Conservation (phyloP, 495 filamentous ascomycete species). For the Rhizodiscina lignyota region DNA sequence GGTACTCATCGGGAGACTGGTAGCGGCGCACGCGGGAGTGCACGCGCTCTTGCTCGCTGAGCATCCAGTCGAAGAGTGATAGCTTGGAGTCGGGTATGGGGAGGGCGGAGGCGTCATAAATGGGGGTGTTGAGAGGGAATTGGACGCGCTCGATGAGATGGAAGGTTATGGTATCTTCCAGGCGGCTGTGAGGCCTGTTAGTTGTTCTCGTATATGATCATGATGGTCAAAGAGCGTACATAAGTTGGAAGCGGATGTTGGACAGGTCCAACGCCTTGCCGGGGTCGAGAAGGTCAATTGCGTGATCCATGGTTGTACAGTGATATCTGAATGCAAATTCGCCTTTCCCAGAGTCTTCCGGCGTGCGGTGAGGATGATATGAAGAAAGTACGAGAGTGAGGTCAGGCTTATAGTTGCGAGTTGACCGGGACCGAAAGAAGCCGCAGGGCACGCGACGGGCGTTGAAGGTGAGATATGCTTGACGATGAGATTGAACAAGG, state of each 20-base stretch:
- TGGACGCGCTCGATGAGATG: slow-evolving; percentile 96
- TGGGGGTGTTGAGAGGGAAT: slow-evolving; percentile 80
- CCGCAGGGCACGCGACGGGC: too few species aligned
- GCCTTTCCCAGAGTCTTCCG: not conserved
- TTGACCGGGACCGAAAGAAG: too few species aligned
- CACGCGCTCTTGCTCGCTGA: slow-evolving; percentile 72
- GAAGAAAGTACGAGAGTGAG: too few species aligned
- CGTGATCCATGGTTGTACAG: slow-evolving; percentile 52
- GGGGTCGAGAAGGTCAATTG: slow-evolving; percentile 73
- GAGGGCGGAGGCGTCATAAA: slow-evolving; percentile 72
- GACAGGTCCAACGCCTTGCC: slow-evolving; percentile 73
- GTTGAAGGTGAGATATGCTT: too few species aligned
- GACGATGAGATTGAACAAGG: too few species aligned
- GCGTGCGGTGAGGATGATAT: too few species aligned
- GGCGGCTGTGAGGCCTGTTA: slow-evolving; percentile 39
- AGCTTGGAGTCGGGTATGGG: slow-evolving; percentile 53
- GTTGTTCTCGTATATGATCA: not conserved
- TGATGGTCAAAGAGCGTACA: slow-evolving; percentile 36
- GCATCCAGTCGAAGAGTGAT: slow-evolving; percentile 87
- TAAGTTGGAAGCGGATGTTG: slow-evolving; percentile 90
- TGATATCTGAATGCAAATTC: not conserved
- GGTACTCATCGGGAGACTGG: slow-evolving; percentile 91
- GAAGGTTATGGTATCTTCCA: slow-evolving; percentile 98
- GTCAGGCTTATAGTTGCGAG: too few species aligned
- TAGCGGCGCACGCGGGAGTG: slow-evolving; percentile 93